A percentile compares a stretch with the other conserved stretches of the same genome.
phyloP scores from a whole-genome alignment of 208 protist species.

The Wallacemonas sp. region DNA sequence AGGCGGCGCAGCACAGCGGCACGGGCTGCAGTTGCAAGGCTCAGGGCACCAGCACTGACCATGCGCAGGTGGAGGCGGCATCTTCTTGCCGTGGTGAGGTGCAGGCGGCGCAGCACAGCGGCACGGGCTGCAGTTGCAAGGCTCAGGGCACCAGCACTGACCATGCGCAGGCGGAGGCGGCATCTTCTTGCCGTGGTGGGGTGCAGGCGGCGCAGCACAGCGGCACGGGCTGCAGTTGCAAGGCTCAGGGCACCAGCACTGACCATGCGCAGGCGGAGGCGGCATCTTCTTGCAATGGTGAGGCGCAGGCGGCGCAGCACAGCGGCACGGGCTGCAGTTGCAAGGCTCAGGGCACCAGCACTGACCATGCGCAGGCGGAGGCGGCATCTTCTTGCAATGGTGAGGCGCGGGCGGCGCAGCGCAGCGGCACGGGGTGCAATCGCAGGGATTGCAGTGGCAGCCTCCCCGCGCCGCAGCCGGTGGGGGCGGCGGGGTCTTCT shows the following conservation, averaged over 20 bases:
- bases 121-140: constrained; percentile 5
- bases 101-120: constrained; percentile 7
- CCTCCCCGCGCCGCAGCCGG: neutral
- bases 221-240: constrained; percentile 12
- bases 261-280: constrained; percentile 1
- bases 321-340: constrained; percentile 17
- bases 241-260: constrained; percentile 1
- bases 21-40: neutral
- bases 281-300: constrained; percentile 17
- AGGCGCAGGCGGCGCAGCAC: constrained; percentile 5
- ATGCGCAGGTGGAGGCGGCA: constrained; percentile 13
- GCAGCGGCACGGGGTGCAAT: neutral
- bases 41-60: constrained; percentile 4
- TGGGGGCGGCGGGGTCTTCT: neutral
- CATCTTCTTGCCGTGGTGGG: constrained; percentile 14
- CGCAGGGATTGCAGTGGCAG: constrained; percentile 6
- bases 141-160: constrained; percentile 4
- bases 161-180: constrained; percentile 4
- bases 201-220: constrained; percentile 13
- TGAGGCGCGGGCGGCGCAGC: neutral
- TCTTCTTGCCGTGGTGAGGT: constrained; percentile 9
- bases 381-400: constrained; percentile 15
- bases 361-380: neutral
- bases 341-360: constrained; percentile 15
- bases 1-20: constrained; percentile 6